phyloP scores from a whole-genome alignment of 495 filamentous ascomycete genomes.

The Penicillium subrubescens region DNA sequence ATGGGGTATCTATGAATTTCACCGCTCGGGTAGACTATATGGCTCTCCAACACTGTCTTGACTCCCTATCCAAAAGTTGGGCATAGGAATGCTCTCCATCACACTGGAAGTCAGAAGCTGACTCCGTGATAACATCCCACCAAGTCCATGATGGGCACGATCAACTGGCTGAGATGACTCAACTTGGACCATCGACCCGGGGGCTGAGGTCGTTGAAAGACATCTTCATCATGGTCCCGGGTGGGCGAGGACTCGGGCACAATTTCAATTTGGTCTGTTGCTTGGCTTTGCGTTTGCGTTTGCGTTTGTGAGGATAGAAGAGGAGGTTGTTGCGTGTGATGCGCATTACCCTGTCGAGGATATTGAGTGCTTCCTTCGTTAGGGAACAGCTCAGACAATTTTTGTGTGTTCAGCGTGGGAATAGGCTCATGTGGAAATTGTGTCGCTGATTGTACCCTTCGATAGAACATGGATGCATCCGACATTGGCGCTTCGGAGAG shows the following conservation, averaged over 20 bases:
- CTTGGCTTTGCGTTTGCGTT: constrained; percentile 28
- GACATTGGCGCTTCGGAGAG: constrained; percentile 36
- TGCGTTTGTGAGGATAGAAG: constrained; percentile 27
- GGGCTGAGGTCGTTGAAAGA: constrained; percentile 24
- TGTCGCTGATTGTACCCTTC: constrained; percentile 40
- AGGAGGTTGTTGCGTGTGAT: constrained; percentile 3
- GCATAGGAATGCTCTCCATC: constrained; percentile 50
- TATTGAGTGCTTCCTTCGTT: constrained; percentile 31
- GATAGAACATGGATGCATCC: constrained; percentile 46
- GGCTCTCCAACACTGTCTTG: constrained; percentile 50
- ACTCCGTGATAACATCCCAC: constrained; percentile 36
- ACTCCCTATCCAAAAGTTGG: constrained; percentile 43
- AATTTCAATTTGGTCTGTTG: constrained; percentile 36
- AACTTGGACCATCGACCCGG: constrained; percentile 43
- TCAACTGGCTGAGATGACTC: constrained; percentile 49
- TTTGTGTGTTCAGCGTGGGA: constrained; percentile 46
- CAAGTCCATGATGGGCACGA: constrained; percentile 21
- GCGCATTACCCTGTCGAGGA: not conserved
- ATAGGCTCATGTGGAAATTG: constrained; percentile 49
- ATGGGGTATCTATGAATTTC: constrained; percentile 14
- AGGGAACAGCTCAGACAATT: constrained; percentile 46
- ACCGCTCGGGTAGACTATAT: constrained; percentile 35
- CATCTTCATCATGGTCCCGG: constrained; percentile 11
- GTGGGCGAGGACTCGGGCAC: constrained; percentile 48
- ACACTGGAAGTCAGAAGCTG: constrained; percentile 48